Evolutionary conservation across 371 early-diverging fungal genomes (phyloP).

Genomic region (Cladochytrium tenue): DNA sequence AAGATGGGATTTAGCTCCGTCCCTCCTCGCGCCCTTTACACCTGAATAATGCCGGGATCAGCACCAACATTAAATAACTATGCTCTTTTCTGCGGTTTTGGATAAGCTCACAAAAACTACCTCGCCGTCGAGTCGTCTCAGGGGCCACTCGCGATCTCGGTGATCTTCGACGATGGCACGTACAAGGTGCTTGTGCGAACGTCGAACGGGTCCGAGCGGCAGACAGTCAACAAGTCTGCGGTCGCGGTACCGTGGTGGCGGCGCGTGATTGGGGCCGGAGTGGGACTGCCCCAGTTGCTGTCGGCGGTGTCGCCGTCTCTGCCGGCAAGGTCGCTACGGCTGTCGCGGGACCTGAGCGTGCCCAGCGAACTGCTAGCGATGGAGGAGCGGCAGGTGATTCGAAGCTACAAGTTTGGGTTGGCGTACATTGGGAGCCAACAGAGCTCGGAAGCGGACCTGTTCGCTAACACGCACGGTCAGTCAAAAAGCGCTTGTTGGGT

Average conservation of each 20-base stretch:
- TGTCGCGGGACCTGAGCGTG: constrained; percentile 38
- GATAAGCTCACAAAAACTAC: constrained; percentile 49
- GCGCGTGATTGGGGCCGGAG: constrained; percentile 48
- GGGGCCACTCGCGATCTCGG: constrained; percentile 57
- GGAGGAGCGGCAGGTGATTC: constrained; percentile 65
- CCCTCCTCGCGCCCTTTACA: too few species aligned
- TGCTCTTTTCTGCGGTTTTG: too few species aligned
- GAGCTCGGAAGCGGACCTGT: constrained; percentile 75
- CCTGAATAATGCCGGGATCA: too few species aligned
- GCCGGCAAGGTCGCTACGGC: constrained; percentile 32
- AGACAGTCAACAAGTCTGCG: constrained; percentile 30
- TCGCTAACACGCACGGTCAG: constrained; percentile 59
- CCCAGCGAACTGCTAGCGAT: constrained; percentile 50
- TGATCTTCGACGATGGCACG: constrained; percentile 41
- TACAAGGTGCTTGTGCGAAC: constrained; percentile 53
- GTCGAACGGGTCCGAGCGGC: constrained; percentile 48
- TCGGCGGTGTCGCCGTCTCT: constrained; percentile 57
- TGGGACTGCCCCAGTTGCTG: constrained; percentile 42
- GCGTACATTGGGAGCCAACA: constrained; percentile 69
- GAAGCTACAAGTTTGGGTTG: constrained; percentile 79
- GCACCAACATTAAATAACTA: too few species aligned
- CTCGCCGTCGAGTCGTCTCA: constrained; percentile 43
- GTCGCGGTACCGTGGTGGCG: constrained; percentile 36
- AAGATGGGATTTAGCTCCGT: too few species aligned
- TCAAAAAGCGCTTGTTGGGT: too few species aligned